Evolutionary conservation across 768 basidiomycete genomes (phyloP), one percentile per base, ranked within the genome.

Genomic region (Pisolithus orientalis): DNA sequence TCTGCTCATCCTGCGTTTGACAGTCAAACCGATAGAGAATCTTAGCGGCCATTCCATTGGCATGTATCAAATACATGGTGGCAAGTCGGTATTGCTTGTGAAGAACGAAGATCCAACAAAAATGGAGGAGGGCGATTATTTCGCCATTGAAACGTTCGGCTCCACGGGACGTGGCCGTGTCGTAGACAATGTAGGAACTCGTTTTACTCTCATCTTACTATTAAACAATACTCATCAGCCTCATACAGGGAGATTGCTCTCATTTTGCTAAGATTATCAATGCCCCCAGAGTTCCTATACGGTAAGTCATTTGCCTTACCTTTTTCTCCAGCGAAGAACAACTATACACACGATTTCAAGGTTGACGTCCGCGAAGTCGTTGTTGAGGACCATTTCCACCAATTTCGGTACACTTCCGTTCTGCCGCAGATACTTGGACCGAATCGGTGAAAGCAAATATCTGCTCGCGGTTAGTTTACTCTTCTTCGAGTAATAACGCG

Each of bases 61-160:
- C 51, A 81, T 74, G 27, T 94, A 97, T 67, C 84, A 85, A 57
- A 96, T 98, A 54, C 95, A 99, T 64, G 95, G 90, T 14, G 88
- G 88, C 28, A 99, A 99, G 70, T 90, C 89, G 0, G 85, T 98
- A 1, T 77, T 90, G 34, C 80, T 98, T 43, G 90, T 96, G 43
- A 90, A 87, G 66, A 92, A 87, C 52, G 80, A 85, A 31, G 94
- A 96, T 64, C 83, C 86, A 55, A 91, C 88, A 13, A 95, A 91
- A 72, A 99, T 99, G 96, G 96, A 98, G 64, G 96, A 99, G 70
- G 96, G 94, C 39, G 96, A 98, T 62, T 97, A 98, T 65, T 99
- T 91, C 66, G 96, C 96, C 8, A 95, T 99, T 51, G 96, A 99
- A 70, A 99, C 96, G 1, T 99, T 99, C 67, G 96, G 96, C 10